Base-by-base conservation (phyloP, 2,329 filamentous ascomycete genomes). In the Blastomyces emzantsi region DNA sequence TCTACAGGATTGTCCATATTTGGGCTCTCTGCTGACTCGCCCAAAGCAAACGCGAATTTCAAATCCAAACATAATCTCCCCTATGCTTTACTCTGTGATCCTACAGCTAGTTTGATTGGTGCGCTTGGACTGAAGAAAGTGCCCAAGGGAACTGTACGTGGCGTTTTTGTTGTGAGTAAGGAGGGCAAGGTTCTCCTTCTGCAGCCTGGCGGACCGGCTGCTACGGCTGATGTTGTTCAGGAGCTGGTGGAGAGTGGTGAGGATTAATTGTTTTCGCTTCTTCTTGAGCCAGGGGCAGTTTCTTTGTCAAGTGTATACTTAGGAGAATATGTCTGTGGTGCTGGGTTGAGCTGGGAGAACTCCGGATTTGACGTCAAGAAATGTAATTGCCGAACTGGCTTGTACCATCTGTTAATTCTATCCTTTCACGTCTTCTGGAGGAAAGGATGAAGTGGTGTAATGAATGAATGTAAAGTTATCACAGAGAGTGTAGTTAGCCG, bases 11-110 rank as follows among this genome's bases (percentile, higher is more conserved):
- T 96, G 65, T 83, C 87, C 73, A 91, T 99, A 78, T 97, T 90
- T 75, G 94, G 94, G 63, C 86, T 99, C 60, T 95, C 90, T 66
- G 85, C 85, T 69, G 94, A 97, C 79, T 89, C 87, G 58, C 87
- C 91, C 71, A 96, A 94, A 79, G 86, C 91, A 71, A 99, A 99
- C 80, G 92, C 90, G 30, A 90, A 86, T 56, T 99, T 97, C 83
- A 89, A 91, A 78, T 87, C 86, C 51, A 96, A 96, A 80, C 90
- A 97, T 76, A 90, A 89, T 67, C 84, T 97, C 62, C 90, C 88
- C 5, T 99, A 96, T 76, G 81, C 89, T 45, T 85, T 99, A 56
- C 84, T 99, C 51, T 97, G 92, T 79, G 92, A 99, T 75, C 84
- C 87, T 6, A 78, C 79, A 61, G 85, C 83, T 36, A 86, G 85